Percentiles rank a stretch among this genome's conserved stretches.
Conservation (phyloP, 176 grass and related monocot species). For the barley (Hordeum vulgare) region MorexV3_pseudomolecules_assembly NC_058519.1:48988525-48989024, state of each 20-base stretch:
- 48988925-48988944: background rate
- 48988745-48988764: background rate
- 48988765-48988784: background rate
- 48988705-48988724: conserved; percentile 23
- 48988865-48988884: conserved; percentile 70
- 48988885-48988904: background rate
- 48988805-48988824: conserved; percentile 2
- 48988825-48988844: conserved; percentile 28
- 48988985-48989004: conserved; percentile 28
- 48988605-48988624: conserved; percentile 61
- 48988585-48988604: conserved; percentile 78
- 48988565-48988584: conserved; percentile 74
- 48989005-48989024: conserved; percentile 24
- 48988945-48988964: background rate
- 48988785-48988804: conserved; percentile 18
- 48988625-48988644: conserved; percentile 24
- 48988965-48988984: conserved; percentile 1
- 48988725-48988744: background rate
- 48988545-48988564: conserved; percentile 83
- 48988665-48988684: conserved; percentile 37
- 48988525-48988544: conserved; percentile 73
- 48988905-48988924: conserved; percentile 26
- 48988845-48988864: conserved; percentile 46
- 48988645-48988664: conserved; percentile 40
- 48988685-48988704: conserved; percentile 10